Evolutionary conservation across 306 rosid species (phyloP).

Genomic region (Macrotyloma uniflorum): DNA sequence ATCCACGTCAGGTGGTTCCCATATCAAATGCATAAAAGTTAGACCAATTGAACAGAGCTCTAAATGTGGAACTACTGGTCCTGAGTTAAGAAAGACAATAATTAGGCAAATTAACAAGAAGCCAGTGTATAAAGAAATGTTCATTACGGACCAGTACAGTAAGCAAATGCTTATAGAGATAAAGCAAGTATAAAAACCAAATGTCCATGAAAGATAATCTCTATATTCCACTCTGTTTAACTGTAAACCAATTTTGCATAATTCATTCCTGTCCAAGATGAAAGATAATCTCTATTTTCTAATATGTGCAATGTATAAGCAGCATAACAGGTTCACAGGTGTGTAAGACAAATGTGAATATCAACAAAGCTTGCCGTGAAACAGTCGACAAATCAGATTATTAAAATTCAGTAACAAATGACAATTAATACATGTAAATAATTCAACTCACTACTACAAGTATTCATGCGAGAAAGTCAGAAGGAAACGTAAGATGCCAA

Average conservation of each 20-base stretch:
- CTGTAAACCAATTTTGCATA: too few relatives aligned
- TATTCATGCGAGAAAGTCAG: conserved; percentile 22
- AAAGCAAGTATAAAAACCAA: conserved; percentile 8
- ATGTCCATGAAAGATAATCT: conserved; percentile 25
- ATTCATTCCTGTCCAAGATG: background rate
- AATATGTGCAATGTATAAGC: background rate
- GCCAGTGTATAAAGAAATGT: conserved; percentile 8
- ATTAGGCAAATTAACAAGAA: conserved; percentile 19
- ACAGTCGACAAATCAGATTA: conserved; percentile 18
- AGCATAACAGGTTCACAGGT: background rate
- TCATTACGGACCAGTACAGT: conserved; percentile 15
- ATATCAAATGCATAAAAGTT: conserved; percentile 4
- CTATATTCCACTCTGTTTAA: background rate
- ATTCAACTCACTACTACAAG: conserved; percentile 12
- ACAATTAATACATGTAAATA: background rate
- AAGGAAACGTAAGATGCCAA: conserved; percentile 12
- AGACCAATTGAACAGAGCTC: conserved; percentile 5
- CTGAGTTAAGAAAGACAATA: conserved; percentile 4
- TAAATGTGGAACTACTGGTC: conserved; percentile 3
- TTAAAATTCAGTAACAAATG: conserved; percentile 9
- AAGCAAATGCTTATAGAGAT: background rate
- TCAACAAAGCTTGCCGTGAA: conserved; percentile 10
- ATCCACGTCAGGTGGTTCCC: background rate
- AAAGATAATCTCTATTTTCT: conserved; percentile 13
- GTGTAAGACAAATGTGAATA: background rate